Conservation (phyloP, 2,329 filamentous ascomycete genomes). For the Graphiopsis chlorocephala region DNA sequence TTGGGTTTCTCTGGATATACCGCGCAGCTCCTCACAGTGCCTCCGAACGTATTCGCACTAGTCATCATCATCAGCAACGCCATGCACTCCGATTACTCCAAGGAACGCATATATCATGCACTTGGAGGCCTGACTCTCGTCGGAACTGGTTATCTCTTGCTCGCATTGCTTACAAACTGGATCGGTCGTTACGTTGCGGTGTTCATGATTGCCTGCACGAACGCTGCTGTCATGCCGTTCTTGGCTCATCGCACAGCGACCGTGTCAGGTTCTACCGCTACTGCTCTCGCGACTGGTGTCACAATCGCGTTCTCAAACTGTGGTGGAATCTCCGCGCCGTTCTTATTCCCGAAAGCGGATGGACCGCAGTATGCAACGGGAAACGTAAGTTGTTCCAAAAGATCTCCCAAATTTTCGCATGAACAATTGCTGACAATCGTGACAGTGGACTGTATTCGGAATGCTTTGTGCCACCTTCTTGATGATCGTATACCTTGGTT, state of each 20-base stretch:
- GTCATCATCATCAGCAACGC: constrained; percentile 20
- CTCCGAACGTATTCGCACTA: constrained; percentile 36
- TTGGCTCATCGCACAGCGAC: constrained; percentile 19
- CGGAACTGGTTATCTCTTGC: constrained; percentile 17
- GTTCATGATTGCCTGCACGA: constrained; percentile 20
- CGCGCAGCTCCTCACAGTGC: constrained; percentile 44
- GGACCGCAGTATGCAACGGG: constrained; percentile 18
- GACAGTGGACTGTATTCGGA: constrained; percentile 20
- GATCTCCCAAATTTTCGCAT: not conserved
- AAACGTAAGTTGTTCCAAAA: constrained; percentile 10
- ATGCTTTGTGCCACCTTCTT: constrained; percentile 16
- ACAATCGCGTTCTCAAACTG: constrained; percentile 20
- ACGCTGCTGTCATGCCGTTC: constrained; percentile 20
- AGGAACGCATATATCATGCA: constrained; percentile 17
- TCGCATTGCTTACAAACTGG: constrained; percentile 19
- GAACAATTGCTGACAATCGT: not conserved
- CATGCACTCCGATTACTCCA: constrained; percentile 18
- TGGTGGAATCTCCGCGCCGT: constrained; percentile 19
- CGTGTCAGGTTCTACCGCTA: constrained; percentile 18
- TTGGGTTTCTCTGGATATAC: constrained; percentile 42
- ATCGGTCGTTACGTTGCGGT: constrained; percentile 19
- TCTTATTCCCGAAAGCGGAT: constrained; percentile 17
- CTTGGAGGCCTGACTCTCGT: constrained; percentile 16
- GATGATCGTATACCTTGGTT: constrained; percentile 18
- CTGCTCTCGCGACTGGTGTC: constrained; percentile 18